phyloP scores from a whole-genome alignment of 257 asterid genomes.

The Cordia subcordata region DNA sequence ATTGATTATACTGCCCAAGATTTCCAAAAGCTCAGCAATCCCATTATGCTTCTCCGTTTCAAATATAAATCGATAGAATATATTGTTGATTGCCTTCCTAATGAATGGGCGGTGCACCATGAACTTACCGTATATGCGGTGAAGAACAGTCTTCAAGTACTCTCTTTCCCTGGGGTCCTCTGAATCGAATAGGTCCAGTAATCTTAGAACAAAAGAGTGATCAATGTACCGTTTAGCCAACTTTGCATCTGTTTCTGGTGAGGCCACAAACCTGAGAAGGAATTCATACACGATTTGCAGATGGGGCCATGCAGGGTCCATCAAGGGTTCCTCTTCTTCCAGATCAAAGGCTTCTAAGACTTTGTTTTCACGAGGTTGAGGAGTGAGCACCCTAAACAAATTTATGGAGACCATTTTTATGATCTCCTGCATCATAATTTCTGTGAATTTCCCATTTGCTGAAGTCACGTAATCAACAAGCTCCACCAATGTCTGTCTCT shows the following conservation, averaged over 20 bases:
- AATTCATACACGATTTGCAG: conserved; percentile 82
- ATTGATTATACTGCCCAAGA: conserved; percentile 88
- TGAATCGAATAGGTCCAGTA: conserved; percentile 85
- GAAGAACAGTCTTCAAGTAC: conserved; percentile 81
- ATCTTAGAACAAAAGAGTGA: conserved; percentile 64
- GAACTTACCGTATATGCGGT: conserved; percentile 89
- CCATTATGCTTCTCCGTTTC: conserved; percentile 93
- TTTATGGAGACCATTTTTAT: conserved; percentile 65
- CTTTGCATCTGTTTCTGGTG: conserved; percentile 88
- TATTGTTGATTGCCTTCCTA: conserved; percentile 72
- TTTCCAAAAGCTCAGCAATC: conserved; percentile 80
- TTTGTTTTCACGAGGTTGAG: conserved; percentile 70
- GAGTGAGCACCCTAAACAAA: conserved; percentile 56
- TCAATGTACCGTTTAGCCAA: conserved; percentile 85
- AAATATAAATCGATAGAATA: conserved; percentile 71
- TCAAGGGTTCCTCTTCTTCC: conserved; percentile 87
- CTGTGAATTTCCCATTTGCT: conserved; percentile 67
- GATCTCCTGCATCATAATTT: conserved; percentile 56
- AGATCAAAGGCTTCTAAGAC: conserved; percentile 60
- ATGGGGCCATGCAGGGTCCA: conserved; percentile 94
- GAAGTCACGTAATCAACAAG: conserved; percentile 71
- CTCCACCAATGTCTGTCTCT: conserved; percentile 81
- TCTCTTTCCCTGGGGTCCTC: conserved; percentile 97
- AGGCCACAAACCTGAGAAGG: conserved; percentile 76
- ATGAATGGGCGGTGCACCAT: conserved; percentile 97